Conservation (phyloP, 2,329 filamentous ascomycete species). For the Trichoderma sp. region DNA sequence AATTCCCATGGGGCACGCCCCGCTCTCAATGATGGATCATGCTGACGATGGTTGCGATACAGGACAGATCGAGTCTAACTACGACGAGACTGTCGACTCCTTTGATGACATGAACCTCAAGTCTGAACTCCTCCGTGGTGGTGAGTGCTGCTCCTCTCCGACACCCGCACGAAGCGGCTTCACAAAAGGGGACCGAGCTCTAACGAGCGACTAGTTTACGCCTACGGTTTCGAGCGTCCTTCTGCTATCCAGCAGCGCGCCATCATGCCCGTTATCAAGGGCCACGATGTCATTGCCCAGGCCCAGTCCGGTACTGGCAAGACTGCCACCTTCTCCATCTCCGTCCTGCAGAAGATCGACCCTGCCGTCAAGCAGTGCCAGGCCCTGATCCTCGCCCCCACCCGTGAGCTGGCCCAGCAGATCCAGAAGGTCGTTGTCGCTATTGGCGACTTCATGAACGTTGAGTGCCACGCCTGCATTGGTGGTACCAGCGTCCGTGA, state of each 20-base stretch:
- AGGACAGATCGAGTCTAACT: conserved; percentile 99
- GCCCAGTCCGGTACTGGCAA: conserved; percentile 99
- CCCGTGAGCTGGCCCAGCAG: conserved; percentile 97
- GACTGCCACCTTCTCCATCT: conserved; percentile 99
- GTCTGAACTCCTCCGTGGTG: conserved; percentile 95
- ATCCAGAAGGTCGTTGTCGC: conserved; percentile 96
- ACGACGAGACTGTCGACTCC: conserved; percentile 98
- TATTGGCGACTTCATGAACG: conserved; percentile 99
- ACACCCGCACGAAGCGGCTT: conserved; percentile 25
- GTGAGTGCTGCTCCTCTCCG: conserved; percentile 42
- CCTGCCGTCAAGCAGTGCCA: conserved; percentile 93
- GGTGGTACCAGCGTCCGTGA: conserved; percentile 97
- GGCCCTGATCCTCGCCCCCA: conserved; percentile 96
- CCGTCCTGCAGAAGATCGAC: conserved; percentile 98
- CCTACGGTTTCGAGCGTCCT: conserved; percentile 99
- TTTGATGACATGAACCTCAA: conserved; percentile 99
- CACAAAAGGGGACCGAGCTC: conserved; percentile 24
- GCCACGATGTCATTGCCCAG: conserved; percentile 99
- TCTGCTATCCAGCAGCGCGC: conserved; percentile 99
- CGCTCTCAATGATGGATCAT: conserved; percentile 19
- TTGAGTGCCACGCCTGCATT: conserved; percentile 99
- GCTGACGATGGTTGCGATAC: conserved; percentile 38
- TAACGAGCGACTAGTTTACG: conserved; percentile 67
- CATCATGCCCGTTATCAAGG: conserved; percentile 99
- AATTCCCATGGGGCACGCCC: background rate